Conservation (phyloP, 306 rosid genomes). For the Benincasa hispida region DNA sequence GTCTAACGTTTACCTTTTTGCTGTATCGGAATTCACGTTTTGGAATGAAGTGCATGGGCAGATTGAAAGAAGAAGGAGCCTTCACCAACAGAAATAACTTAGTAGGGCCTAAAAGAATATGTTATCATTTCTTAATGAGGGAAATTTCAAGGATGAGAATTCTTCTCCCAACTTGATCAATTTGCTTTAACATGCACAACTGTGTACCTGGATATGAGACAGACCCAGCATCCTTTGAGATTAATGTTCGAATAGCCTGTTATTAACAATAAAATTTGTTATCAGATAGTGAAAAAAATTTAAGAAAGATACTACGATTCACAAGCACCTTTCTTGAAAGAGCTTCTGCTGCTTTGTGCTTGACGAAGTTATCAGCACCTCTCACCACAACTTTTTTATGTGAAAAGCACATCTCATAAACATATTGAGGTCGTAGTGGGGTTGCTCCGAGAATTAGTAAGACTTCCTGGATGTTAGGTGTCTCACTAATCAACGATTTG, state of each 20-base stretch:
- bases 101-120: constrained; percentile 34
- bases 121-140: constrained; percentile 2
- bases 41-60: constrained; percentile 80
- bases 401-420: constrained; percentile 47
- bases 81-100: constrained; percentile 71
- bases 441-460: constrained; percentile 67
- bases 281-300: constrained; percentile 1
- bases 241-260: constrained; percentile 68
- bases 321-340: constrained; percentile 63
- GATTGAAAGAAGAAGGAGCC: constrained; percentile 67
- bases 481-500: constrained; percentile 35
- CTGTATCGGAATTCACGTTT: constrained; percentile 67
- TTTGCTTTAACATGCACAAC: neutral
- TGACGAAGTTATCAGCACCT: constrained; percentile 31
- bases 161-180: neutral
- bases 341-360: constrained; percentile 54
- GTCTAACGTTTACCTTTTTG: constrained; percentile 47
- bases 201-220: constrained; percentile 55
- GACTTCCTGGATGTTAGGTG: constrained; percentile 26
- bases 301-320: neutral
- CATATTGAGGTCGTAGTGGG: constrained; percentile 58
- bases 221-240: constrained; percentile 71
- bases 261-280: constrained; percentile 15
- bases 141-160: neutral
- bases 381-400: constrained; percentile 12